Base-by-base conservation (phyloP, 2,329 filamentous ascomycete species). In the Ramularia collo-cygni region DNA sequence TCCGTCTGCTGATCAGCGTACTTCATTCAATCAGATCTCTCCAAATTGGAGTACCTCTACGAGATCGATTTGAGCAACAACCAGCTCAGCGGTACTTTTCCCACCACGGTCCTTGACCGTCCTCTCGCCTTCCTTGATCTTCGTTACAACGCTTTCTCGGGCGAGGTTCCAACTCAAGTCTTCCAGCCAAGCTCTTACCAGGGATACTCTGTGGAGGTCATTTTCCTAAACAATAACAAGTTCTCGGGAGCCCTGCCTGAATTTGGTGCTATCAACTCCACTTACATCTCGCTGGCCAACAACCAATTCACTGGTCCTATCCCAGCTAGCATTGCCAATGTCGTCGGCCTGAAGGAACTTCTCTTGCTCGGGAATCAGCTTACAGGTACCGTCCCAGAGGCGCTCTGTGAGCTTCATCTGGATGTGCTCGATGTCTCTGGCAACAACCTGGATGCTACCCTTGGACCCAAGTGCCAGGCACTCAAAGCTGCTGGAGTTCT, bases 21-120 rank as follows among this genome's bases (percentile, higher is more conserved):
- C 21, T 10, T 24, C 10, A 6, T 10, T 24, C 21, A 6, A 6
- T 24, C 10, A 27, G 39, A 43, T 27, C 14, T 48, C 4, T 38
- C 36, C 8, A 34, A 26, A 8, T 30, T 43, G 24, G 28, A 40
- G 33, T 37, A 43, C 14, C 37, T 48, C 16, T 41, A 19, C 15
- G 46, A 48, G 28, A 10, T 48, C 3, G 46, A 48, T 24, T 9
- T 48, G 13, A 40, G 39, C 46, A 43, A 43, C 37, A 48, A 48
- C 10, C 9, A 16, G 2, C 28, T 48, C 5, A 15, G 9, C 14
- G 46, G 40, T 10, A 4, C 15, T 8, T 48, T 48, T 24, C 46
- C 46, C 1, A 14, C 13, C 9, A n/a, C 31, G 2, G 31, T 48
- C 8, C 35, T 48, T 10, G 15, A 31, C 6, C 28, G 24, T 16